phyloP scores from a whole-genome alignment of 306 rosid genomes.

The Fragaria nilgerrensis region DNA sequence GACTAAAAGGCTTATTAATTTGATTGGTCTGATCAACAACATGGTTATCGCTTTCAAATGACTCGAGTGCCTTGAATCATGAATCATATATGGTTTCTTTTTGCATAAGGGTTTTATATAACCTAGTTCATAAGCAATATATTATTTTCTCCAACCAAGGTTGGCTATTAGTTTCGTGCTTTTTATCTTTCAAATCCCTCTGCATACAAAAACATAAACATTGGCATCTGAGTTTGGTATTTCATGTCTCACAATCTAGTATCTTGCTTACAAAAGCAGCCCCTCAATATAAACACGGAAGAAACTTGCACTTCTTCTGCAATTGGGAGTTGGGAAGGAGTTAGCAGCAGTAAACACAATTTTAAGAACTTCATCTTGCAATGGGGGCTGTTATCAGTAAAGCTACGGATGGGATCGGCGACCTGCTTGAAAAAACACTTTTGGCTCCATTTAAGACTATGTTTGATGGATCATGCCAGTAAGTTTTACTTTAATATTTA shows the following conservation, averaged over 20 bases:
- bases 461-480: conserved; percentile 45
- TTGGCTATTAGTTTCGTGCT: not conserved
- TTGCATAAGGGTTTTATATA: not conserved
- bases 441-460: conserved; percentile 39
- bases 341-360: not conserved
- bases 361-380: not conserved
- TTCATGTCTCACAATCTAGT: not conserved
- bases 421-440: conserved; percentile 34
- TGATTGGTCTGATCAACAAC: too few relatives aligned
- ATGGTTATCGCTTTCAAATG: too few relatives aligned
- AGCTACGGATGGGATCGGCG: conserved; percentile 37
- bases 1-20: too few relatives aligned
- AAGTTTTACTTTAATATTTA: conserved; percentile 1
- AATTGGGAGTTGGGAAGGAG: not conserved
- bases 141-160: not conserved
- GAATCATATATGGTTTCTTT: not conserved
- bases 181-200: not conserved
- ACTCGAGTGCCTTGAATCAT: too few relatives aligned
- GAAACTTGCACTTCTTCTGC: not conserved
- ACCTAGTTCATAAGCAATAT: not conserved
- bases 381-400: conserved; percentile 41
- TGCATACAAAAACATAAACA: not conserved
- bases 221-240: not conserved
- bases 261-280: not conserved
- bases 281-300: not conserved